Evolutionary conservation across 495 filamentous ascomycete species (phyloP).

Genomic region (Talaromyces ruber): DNA sequence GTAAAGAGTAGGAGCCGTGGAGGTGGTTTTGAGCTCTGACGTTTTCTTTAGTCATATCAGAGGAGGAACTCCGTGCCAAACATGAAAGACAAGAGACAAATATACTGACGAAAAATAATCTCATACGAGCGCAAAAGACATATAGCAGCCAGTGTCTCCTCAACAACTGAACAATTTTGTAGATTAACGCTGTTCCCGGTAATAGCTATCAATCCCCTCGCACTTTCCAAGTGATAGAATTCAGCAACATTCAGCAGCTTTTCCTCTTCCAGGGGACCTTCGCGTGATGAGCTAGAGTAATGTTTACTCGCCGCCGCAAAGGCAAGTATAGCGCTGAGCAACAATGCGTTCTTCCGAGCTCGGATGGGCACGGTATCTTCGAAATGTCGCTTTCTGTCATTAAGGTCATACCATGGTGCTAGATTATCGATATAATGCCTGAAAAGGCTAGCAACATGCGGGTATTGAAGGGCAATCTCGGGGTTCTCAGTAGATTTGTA

Average conservation of each 20-base stretch:
- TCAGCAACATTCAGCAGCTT: conserved; percentile 8
- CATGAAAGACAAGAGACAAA: neutral
- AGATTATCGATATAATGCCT: conserved; percentile 21
- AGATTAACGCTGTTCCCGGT: conserved; percentile 11
- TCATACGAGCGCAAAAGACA: conserved; percentile 31
- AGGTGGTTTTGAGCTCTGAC: conserved; percentile 17
- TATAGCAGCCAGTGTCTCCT: conserved; percentile 22
- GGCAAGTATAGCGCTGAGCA: conserved; percentile 28
- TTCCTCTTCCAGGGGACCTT: neutral
- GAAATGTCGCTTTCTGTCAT: conserved; percentile 20
- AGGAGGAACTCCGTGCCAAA: neutral
- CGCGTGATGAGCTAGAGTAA: conserved; percentile 5
- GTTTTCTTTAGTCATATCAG: conserved; percentile 7
- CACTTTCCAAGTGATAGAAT: conserved; percentile 18
- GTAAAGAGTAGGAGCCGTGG: conserved; percentile 19
- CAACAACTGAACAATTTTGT: conserved; percentile 5
- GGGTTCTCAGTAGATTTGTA: conserved; percentile 13
- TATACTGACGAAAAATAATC: conserved; percentile 18
- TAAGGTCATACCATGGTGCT: conserved; percentile 30
- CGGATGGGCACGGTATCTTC: conserved; percentile 17
- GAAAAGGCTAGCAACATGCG: conserved; percentile 16
- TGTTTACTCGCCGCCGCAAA: conserved; percentile 19
- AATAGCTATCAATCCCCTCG: conserved; percentile 8
- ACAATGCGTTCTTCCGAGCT: conserved; percentile 18
- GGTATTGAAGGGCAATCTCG: conserved; percentile 12